Conservation (phyloP, 2,329 filamentous ascomycete genomes). For the Colletotrichum sp. region DNA sequence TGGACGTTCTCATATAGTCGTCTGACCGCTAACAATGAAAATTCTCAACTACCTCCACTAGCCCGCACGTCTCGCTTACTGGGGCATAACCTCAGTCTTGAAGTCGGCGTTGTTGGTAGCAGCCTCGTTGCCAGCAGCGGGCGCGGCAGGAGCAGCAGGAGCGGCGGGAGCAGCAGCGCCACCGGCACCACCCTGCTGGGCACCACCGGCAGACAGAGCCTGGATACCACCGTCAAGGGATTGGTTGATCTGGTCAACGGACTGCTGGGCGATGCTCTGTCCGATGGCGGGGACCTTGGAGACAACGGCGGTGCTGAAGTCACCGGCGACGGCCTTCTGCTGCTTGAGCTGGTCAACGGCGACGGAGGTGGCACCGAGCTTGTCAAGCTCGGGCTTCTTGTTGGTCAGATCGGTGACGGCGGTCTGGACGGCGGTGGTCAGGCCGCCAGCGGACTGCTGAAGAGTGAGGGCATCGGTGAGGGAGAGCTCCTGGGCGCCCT, state of each 20-base stretch:
- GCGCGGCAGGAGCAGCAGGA: neutral
- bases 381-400: slow-evolving; percentile 31
- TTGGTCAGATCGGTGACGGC: slow-evolving; percentile 23
- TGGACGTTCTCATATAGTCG: neutral
- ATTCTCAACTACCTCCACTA: neutral
- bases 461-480: slow-evolving; percentile 26
- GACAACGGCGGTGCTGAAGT: slow-evolving; percentile 28
- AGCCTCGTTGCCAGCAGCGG: neutral
- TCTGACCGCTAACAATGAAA: neutral
- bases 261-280: slow-evolving; percentile 30
- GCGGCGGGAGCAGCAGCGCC: slow-evolving; percentile 1
- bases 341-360: slow-evolving; percentile 27
- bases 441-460: slow-evolving; percentile 23
- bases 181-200: neutral
- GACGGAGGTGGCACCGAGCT: slow-evolving; percentile 28
- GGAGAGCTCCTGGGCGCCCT: slow-evolving; percentile 26
- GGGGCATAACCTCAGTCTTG: slow-evolving; percentile 12
- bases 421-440: slow-evolving; percentile 26
- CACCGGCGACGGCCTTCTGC: slow-evolving; percentile 24
- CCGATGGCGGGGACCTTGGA: slow-evolving; percentile 31
- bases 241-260: slow-evolving; percentile 27
- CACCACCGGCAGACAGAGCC: slow-evolving; percentile 4
- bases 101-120: neutral
- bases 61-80: neutral
- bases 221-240: slow-evolving; percentile 26